Evolutionary conservation across 169 alveolate species (phyloP), one percentile per base, ranked within the genome.

Genomic region (Cyclospora cayetanensis): DNA sequence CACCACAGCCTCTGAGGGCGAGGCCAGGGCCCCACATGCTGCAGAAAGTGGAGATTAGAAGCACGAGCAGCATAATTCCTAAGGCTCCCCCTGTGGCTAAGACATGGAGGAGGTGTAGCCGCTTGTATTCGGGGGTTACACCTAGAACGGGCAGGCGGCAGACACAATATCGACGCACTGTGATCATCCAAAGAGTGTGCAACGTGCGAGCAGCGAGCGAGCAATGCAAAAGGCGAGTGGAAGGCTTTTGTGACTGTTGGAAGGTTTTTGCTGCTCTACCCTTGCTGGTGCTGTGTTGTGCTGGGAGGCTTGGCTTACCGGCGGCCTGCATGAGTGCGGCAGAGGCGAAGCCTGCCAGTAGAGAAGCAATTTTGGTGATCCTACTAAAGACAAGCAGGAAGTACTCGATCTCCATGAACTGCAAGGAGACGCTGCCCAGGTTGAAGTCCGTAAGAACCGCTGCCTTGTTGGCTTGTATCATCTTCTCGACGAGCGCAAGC

Each of bases 1-100:
- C 83, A 1, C 42, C 55, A 5, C 43, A 4, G n/a, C 93, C 93
- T 1, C 93, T 50, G 3, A 90, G 80, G 9, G 93, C 93, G 18
- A 70, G 68, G 39, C 93, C 93, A 3, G 93, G 82, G 1, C 90
- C 93, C 93, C 93, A 90, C 93, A 90, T 74, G 35, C 53, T 72
- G 29, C 74, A 41, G 34, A 90, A 66, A 4, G 90, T 90, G 76
- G 52, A 39, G 43, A 90, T 77, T 39, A 90, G 37, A 29, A 90
- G 72, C 35, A 90, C 93, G 29, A 90, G 93, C 31, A 90, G 90
- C 88, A 68, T 74, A 34, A 76, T 41, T 4, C 93, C 90, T 18
- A 90, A 65, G 31, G 93, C 93, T 25, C 86, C 39, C 29, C 72
- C 22, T 0, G 91, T 90, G 42, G 42, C 52, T 11, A 77, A 15